Base-by-base conservation (phyloP, 352 stramenopile species). In the Globisporangium echinulatum region DNA sequence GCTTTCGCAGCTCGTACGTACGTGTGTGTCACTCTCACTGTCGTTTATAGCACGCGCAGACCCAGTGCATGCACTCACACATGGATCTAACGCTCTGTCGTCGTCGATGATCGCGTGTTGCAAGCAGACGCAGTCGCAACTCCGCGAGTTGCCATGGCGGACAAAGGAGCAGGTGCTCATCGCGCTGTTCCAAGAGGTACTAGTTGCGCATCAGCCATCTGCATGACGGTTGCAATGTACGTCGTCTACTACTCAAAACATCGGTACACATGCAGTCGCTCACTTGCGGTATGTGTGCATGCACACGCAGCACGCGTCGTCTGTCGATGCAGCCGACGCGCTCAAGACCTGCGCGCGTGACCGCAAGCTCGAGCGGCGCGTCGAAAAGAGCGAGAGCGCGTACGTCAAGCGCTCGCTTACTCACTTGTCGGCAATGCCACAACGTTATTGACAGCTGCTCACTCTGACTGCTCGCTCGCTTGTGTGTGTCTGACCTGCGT, bases 111-210 rank as follows among this genome's bases (percentile, higher is more conserved):
- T 43, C 25, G 25, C 25, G 42, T 5, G 42, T 47, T 3, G 62
- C 17, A n/a, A 54, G 42, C 36, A 83, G 73, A 75, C 75, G 40
- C 25, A 61, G 37, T 62, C 64, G 40, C 78, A 88, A 62, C 49
- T 82, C 55, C 66, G 64, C 33, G 75, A 85, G 33, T 58, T 87
- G 54, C 44, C 64, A 44, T 87, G 74, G 75, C 69, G 78, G 49
- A 74, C 68, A 3, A 77, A 72, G 50, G 77, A 87, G 56, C 56
- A 65, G 9, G 59, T 75, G 46, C 50, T 87, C 6, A 55, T 85
- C 10, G 67, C 71, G 9, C 71, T 87, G 10, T 80, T 87, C 51
- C 65, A 71, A 47, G 69, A 85, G 77, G 77, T 82, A 3, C 25
- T 33, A 33, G 25, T 33, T 33, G 25, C 25, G 25, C 25, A 33